A percentile compares a stretch with the other conserved stretches of the same genome.
Evolutionary conservation across 2,329 filamentous ascomycete genomes (phyloP).

Genomic region (Alternaria infectoria): DNA sequence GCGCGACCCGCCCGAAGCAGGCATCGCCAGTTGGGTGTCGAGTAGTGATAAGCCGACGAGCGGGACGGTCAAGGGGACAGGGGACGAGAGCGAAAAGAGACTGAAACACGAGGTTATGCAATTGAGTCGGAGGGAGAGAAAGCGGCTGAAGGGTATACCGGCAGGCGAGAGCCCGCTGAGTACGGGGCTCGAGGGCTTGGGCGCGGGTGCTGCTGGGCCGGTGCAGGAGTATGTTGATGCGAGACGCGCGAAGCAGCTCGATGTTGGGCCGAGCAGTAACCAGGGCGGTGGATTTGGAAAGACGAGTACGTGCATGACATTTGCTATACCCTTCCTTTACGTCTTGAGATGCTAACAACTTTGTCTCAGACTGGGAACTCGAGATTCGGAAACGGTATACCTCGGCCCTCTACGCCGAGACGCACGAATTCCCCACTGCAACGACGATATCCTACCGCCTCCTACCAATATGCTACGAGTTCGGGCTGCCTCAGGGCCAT

Average conservation of each 20-base stretch:
- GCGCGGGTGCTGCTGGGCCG: constrained; percentile 20
- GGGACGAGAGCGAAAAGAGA: constrained; percentile 67
- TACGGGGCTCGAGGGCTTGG: constrained; percentile 10
- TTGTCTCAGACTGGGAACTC: constrained; percentile 61
- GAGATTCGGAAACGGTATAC: constrained; percentile 70
- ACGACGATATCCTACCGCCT: constrained; percentile 65
- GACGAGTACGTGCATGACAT: constrained; percentile 66
- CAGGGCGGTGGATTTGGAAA: constrained; percentile 79
- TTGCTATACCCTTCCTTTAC: background rate
- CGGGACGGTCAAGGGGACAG: constrained; percentile 71
- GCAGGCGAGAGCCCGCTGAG: constrained; percentile 42
- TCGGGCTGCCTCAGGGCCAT: constrained; percentile 63
- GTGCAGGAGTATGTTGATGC: constrained; percentile 47
- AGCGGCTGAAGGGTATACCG: constrained; percentile 62
- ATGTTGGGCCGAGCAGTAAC: constrained; percentile 68
- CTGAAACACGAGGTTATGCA: constrained; percentile 70
- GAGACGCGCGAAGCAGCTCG: constrained; percentile 55
- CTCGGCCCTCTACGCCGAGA: constrained; percentile 66
- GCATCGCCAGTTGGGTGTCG: constrained; percentile 69
- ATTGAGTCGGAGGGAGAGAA: constrained; percentile 64
- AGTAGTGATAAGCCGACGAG: constrained; percentile 74
- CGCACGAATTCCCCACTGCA: constrained; percentile 67
- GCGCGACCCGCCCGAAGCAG: constrained; percentile 66
- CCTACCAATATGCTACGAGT: constrained; percentile 70
- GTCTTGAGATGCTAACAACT: constrained; percentile 8